A percentile compares a stretch with the other conserved stretches of the same genome.
These are phyloP conservation scores for Fusarium sp. DNA, from an alignment of 2,329 filamentous ascomycete species.

Conservation along the genomic window DNA sequence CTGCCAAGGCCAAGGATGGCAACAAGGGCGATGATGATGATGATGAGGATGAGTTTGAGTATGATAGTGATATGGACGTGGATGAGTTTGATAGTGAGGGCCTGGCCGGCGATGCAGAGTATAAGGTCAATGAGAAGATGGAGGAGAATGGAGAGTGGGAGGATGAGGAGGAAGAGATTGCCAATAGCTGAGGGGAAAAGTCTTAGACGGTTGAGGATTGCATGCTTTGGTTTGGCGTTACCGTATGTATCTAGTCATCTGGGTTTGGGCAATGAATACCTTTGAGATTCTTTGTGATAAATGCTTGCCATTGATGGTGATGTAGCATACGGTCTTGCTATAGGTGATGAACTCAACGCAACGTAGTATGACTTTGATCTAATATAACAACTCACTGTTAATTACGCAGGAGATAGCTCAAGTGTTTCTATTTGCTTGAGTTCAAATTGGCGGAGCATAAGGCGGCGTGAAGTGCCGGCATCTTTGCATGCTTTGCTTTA, in stretches of 20 bases:
- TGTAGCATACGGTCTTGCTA: too few species aligned
- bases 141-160: conserved; percentile 68
- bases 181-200: conserved; percentile 41
- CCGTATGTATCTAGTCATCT: conserved; percentile 38
- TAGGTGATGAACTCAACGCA: too few species aligned
- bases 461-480: not conserved
- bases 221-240: conserved; percentile 47
- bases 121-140: conserved; percentile 64
- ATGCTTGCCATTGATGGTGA: not conserved
- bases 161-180: conserved; percentile 63
- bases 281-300: conserved; percentile 35
- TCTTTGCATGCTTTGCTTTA: not conserved
- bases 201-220: conserved; percentile 24
- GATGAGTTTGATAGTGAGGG: conserved; percentile 68
- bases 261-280: conserved; percentile 47
- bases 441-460: too few species aligned
- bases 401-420: too few species aligned
- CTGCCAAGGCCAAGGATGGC: conserved; percentile 59
- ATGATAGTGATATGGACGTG: conserved; percentile 62
- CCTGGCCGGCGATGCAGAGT: conserved; percentile 65
- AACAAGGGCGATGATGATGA: conserved; percentile 53
- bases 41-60: conserved; percentile 60
- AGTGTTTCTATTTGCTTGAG: too few species aligned
- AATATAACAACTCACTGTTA: too few species aligned
- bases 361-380: too few species aligned